A percentile compares a stretch with the other conserved stretches of the same genome.
phyloP scores from a whole-genome alignment of 179 eudicot genomes.

The Silene noctiflora region DNA sequence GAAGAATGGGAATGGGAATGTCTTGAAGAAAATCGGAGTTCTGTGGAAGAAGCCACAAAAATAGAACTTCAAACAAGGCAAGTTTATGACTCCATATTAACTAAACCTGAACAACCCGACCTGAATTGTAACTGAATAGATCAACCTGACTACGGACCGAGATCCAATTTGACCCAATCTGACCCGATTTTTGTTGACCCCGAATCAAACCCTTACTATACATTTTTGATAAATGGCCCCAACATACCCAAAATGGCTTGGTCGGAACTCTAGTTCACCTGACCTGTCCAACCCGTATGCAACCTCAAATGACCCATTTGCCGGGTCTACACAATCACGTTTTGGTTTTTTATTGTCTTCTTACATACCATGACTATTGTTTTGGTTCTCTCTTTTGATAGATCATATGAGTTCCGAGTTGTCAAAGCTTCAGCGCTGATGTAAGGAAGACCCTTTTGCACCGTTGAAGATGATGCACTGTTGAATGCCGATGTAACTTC shows the following conservation, averaged over 20 bases:
- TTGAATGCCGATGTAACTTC: background rate
- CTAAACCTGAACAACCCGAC: too few relatives aligned
- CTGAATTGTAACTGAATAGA: background rate
- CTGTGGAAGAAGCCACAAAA: conserved; percentile 65
- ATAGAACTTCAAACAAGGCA: conserved; percentile 2
- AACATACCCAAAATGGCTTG: too few relatives aligned
- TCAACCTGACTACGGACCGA: too few relatives aligned
- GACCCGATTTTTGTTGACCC: background rate
- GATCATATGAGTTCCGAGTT: background rate
- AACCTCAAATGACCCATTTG: too few relatives aligned
- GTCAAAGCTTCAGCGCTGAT: background rate
- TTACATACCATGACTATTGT: background rate
- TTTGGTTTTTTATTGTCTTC: background rate
- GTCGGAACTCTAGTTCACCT: too few relatives aligned
- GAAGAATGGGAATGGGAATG: conserved; percentile 71
- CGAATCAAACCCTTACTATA: too few relatives aligned
- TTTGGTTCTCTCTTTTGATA: background rate
- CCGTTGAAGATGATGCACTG: background rate
- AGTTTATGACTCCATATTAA: background rate
- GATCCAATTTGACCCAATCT: background rate
- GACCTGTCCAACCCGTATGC: too few relatives aligned
- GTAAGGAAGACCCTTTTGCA: background rate
- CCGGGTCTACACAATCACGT: too few relatives aligned
- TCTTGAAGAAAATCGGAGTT: conserved; percentile 77
- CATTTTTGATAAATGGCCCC: too few relatives aligned